phyloP scores from a whole-genome alignment of 768 basidiomycete genomes.

The Agaricus sinodeliciosus region DNA sequence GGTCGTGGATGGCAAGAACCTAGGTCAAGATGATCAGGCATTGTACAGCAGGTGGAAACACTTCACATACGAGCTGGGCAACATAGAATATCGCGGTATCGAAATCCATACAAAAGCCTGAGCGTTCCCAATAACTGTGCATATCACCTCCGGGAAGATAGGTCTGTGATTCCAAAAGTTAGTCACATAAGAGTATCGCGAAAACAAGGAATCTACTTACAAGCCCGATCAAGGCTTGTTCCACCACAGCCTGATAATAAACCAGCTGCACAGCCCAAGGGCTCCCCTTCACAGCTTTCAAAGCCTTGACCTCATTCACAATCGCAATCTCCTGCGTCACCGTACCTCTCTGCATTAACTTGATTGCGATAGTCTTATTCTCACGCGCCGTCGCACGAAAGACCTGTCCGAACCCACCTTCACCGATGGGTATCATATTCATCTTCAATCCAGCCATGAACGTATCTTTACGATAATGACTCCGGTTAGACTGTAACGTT shows the following conservation, averaged over 20 bases:
- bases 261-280: slow-evolving; percentile 2
- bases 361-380: neutral
- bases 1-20: slow-evolving; percentile 10
- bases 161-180: neutral
- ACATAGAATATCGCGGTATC: slow-evolving; percentile 3
- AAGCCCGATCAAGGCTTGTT: slow-evolving; percentile 5
- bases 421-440: slow-evolving; percentile 4
- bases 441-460: slow-evolving; percentile 4
- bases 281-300: slow-evolving; percentile 1
- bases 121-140: slow-evolving; percentile 7
- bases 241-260: slow-evolving; percentile 1
- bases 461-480: slow-evolving; percentile 4
- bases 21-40: neutral
- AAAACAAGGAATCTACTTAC: neutral
- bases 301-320: slow-evolving; percentile 3
- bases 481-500: neutral
- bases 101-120: slow-evolving; percentile 1
- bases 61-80: neutral
- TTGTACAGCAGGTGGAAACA: neutral
- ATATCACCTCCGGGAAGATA: slow-evolving; percentile 5
- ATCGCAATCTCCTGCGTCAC: slow-evolving; percentile 7
- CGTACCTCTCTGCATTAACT: slow-evolving; percentile 5
- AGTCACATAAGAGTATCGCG: too few species aligned
- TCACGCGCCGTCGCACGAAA: slow-evolving; percentile 2
- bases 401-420: slow-evolving; percentile 8